phyloP scores from a whole-genome alignment of 495 filamentous ascomycete genomes.

The Neurospora tetrasperma region DNA sequence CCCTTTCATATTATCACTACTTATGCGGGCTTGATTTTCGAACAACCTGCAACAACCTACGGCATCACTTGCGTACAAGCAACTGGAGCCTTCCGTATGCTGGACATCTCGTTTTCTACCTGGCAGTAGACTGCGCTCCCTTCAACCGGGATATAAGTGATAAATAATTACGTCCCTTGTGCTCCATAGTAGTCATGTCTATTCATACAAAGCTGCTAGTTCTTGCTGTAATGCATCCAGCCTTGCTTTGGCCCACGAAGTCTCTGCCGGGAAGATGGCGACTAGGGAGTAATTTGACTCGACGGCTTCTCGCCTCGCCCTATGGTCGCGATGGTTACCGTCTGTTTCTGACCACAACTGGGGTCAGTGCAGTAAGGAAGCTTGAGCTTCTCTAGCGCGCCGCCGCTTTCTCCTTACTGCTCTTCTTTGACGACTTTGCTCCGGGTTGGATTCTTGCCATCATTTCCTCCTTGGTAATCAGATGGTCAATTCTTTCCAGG shows the following conservation, averaged over 20 bases:
- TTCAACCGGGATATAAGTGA: background rate
- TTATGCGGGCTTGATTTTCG: background rate
- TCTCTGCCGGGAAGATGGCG: background rate
- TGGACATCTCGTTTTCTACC: background rate
- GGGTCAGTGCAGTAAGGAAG: background rate
- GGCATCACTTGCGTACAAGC: background rate
- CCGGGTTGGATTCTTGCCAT: conserved; percentile 89
- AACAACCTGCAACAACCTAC: background rate
- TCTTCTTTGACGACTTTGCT: conserved; percentile 21
- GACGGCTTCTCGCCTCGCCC: background rate
- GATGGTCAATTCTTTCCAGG: conserved; percentile 89
- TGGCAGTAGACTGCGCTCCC: background rate
- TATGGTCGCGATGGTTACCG: background rate
- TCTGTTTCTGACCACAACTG: background rate
- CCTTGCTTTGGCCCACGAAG: background rate
- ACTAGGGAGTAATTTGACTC: background rate
- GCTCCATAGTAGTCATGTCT: background rate
- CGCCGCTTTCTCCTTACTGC: conserved; percentile 21
- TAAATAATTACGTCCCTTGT: background rate
- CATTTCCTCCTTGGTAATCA: conserved; percentile 99
- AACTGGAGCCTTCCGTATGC: background rate
- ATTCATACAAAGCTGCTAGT: background rate
- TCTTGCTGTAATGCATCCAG: background rate
- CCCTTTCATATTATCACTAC: background rate
- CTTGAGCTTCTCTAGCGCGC: conserved; percentile 5